Base-by-base conservation (phyloP, 148 eudicot species). In the Spergularia marina region DNA sequence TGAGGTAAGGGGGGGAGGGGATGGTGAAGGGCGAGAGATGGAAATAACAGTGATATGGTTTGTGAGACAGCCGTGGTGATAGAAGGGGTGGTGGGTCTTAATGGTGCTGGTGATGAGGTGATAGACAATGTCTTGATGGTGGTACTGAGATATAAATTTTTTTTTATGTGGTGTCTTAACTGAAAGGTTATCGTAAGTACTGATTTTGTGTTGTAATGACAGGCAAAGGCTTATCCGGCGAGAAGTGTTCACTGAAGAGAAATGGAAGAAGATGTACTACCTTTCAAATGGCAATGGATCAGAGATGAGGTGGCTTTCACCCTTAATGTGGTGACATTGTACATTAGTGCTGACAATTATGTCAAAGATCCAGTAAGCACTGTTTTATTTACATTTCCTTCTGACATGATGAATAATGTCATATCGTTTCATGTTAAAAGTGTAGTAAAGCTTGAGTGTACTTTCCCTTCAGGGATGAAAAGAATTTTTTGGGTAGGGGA, bases 301-400 rank as follows among this genome's bases (percentile, higher is more conserved):
- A 69, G 99, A 96, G 84, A 92, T 96, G 97, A 92, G 99, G 74
- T 86, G 86, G 87, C 77, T 96, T 30, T 79, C 89, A 73, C 99
- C 99, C 54, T 79, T 91, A 78, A 89, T 96, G 85, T 84, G 91
- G 86, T 91, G 88, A 92, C 64, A 20, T 44, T 58, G 30, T 57
- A 65, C 55, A 70, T 65, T 36, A 53, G 61, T 3, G 75, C 53
- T 52, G 25, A 49, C 30, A 39, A 53, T 64, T 68, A 12, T 4
- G 23, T 66, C n/a, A 53, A 15, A 63, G 16, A 21, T 70, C 9
- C 65, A 16, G 23, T 47, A 44, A 53, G n/a, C 57, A 23, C 7
- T 21, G 3, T 25, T 17, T 70, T 52, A 21, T 41, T 20, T 60
- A 53, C 70, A 12, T 40, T 61, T 49, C 63, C 75, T 30, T 58